A percentile compares a stretch with the other conserved stretches of the same genome.
Evolutionary conservation across 257 asterid species (phyloP).

Genomic region (Solanum chiquidenum): DNA sequence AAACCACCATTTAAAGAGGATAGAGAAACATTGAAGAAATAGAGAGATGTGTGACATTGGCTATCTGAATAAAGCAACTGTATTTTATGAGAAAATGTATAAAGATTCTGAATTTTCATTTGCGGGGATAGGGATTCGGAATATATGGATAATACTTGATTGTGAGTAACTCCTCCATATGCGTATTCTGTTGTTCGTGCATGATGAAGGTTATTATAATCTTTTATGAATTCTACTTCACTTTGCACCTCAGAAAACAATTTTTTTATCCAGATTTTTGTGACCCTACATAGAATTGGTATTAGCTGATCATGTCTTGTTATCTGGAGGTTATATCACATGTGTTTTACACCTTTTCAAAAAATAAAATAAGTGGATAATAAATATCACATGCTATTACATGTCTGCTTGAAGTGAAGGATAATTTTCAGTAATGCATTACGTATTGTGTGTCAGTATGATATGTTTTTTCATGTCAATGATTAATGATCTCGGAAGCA

Average conservation of each 20-base stretch:
- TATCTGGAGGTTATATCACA: background rate
- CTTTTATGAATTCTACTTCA: background rate
- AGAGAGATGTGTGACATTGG: background rate
- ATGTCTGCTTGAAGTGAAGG: background rate
- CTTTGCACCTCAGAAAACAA: background rate
- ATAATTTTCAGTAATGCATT: background rate
- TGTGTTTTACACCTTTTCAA: background rate
- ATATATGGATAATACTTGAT: background rate
- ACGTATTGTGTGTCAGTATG: background rate
- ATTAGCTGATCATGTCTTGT: background rate
- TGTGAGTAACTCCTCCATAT: background rate
- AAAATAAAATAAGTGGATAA: background rate
- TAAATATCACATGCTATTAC: background rate
- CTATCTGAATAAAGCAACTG: background rate
- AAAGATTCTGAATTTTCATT: background rate
- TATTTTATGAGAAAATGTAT: background rate
- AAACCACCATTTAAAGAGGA: background rate
- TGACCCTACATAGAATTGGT: background rate
- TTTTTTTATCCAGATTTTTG: background rate
- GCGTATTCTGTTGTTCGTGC: background rate
- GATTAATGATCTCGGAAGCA: background rate
- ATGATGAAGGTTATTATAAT: background rate
- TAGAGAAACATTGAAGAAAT: background rate
- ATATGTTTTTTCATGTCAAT: background rate
- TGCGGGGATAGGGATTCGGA: background rate